Evolutionary conservation across 257 asterid species (phyloP), one percentile per base, ranked within the genome.

Genomic region (Henckelia pumila): DNA sequence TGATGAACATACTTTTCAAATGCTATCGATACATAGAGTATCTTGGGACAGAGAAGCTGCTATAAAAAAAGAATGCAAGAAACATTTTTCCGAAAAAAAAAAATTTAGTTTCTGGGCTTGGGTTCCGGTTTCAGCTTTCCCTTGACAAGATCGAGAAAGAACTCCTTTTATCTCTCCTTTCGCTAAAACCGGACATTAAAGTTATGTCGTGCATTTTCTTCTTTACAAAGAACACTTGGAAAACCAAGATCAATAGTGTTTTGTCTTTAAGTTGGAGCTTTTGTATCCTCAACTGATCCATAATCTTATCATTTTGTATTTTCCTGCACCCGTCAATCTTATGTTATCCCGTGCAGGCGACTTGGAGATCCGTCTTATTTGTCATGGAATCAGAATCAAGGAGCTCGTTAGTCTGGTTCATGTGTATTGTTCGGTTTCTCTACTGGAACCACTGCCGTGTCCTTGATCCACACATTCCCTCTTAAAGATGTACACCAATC

Each of bases 301-400:
- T 47, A 47, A 16, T 40, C 14, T 14, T 7, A 13, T 9, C n/a
- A 40, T 47, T 16, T 47, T 8, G 16, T 47, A 47, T 16, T 47
- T 47, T 47, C 20, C 17, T 47, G 8, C 8, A 47, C 5, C 55
- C 32, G 47, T 56, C 69, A 37, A 64, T 24, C 17, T 1, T 69
- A 35, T 68, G 32, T 64, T 66, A 63, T 76, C 40, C 78, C 52
- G 62, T 56, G 64, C 85, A 88, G 97, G 96, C 93, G 80, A 83
- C 95, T 88, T 44, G 97, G 96, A 62, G 97, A 91, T 80, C 96
- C 97, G n/a, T 77, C 96, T 5, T 88, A 91, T 74, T 63, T 91
- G 72, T 91, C 97, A 1, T 91, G 96, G 97, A 91, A 88, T 75
- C 83, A 89, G 76, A 88, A 85, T 78, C 90, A 95, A 0, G 92